Base-by-base conservation (phyloP, 192 early-diverging fungal genomes). In the Dissophora globulifera region DNA sequence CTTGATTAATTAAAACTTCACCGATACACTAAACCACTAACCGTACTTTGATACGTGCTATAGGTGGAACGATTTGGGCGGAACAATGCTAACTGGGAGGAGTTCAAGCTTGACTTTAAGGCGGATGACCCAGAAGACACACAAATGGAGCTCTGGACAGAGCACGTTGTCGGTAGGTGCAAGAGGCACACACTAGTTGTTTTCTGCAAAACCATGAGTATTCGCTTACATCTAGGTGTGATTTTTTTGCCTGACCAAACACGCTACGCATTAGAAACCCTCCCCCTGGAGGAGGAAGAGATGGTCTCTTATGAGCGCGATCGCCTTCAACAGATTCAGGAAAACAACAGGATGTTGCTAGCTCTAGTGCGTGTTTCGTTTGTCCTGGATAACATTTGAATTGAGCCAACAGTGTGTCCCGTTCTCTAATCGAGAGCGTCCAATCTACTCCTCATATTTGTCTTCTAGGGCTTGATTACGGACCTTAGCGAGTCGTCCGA, bases 11-110 rank as follows among this genome's bases (percentile, higher is more conserved):
- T 9, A 13, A 38, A 38, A 38, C 7, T 38, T 9, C 13, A 38
- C 35, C 13, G 35, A 38, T 13, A 38, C 7, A 6, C 35, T 38
- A 38, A 38, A 38, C 33, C 54, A 20, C 26, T 38, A n/a, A n/a
- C n/a, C n/a, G n/a, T n/a, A n/a, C n/a, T n/a, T n/a, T n/a, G n/a
- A n/a, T n/a, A 12, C 43, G 19, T 6, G 11, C 13, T 22, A 13
- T 59, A 81, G 80, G 74, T 95, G 1, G 93, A 96, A 72, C 86
- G 95, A 15, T 96, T 96, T 81, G 95, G 95, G 25, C 84, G 80
- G 32, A 93, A 96, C 76, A 84, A 82, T 26, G 75, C 84, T 33
- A 89, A 91, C 53, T 96, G 93, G 93, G 91, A 94, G 66, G 87
- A 93, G 51, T 79, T 93, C 12, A 78, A 81, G 12, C 76, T 94